phyloP scores from a whole-genome alignment of 1,284 basidiomycete genomes.

The Volvariella surrecta region DNA sequence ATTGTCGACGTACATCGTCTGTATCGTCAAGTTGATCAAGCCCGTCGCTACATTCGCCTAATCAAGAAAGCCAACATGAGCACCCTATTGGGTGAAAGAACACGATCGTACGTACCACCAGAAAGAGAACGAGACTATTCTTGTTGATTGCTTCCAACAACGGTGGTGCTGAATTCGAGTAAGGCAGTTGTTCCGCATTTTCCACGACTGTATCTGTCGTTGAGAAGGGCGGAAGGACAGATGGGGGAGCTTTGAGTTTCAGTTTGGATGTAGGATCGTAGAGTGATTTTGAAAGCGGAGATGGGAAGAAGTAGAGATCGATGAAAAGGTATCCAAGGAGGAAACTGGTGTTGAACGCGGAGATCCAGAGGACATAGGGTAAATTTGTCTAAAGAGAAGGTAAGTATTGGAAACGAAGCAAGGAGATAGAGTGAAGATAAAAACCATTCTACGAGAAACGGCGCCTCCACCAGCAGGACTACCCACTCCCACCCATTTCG shows the following conservation, averaged over 20 bases:
- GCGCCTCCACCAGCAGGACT: slow-evolving; percentile 30
- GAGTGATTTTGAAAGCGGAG: slow-evolving; percentile 16
- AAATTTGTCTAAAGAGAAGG: slow-evolving; percentile 62
- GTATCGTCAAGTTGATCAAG: slow-evolving; percentile 71
- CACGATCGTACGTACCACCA: slow-evolving; percentile 52
- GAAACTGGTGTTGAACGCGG: slow-evolving; percentile 86
- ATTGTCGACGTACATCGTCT: slow-evolving; percentile 75
- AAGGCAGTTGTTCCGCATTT: neutral
- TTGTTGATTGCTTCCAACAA: slow-evolving; percentile 78
- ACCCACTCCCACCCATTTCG: slow-evolving; percentile 21
- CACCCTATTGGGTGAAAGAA: neutral
- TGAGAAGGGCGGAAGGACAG: slow-evolving; percentile 6
- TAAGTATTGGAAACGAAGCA: neutral
- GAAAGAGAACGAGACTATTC: slow-evolving; percentile 76
- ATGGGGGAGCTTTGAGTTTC: slow-evolving; percentile 22
- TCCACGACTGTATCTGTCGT: neutral
- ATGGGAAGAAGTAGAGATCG: slow-evolving; percentile 62
- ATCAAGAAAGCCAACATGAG: neutral
- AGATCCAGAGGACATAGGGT: slow-evolving; percentile 85
- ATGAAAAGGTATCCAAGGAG: slow-evolving; percentile 76
- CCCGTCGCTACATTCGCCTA: slow-evolving; percentile 89
- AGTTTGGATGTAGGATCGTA: neutral
- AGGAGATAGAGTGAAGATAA: slow-evolving; percentile 5
- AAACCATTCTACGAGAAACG: slow-evolving; percentile 75
- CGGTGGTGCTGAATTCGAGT: slow-evolving; percentile 31